phyloP scores from a whole-genome alignment of 257 asterid species.

The Solanum medicagineum region DNA sequence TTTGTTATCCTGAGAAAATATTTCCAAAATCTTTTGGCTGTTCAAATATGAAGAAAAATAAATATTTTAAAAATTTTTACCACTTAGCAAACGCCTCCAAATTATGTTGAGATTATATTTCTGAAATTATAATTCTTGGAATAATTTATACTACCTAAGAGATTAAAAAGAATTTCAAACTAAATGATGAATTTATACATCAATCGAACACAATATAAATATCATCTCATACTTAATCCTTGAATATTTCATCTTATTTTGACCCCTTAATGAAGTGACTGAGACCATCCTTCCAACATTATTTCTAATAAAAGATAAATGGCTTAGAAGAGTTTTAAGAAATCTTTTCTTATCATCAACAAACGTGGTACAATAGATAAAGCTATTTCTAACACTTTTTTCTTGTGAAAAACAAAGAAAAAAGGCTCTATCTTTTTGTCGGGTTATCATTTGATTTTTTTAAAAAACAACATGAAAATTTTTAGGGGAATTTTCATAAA shows the following conservation, averaged over 20 bases:
- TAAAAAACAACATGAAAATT: too few species aligned
- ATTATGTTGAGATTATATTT: neutral
- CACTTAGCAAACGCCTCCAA: rapidly evolving
- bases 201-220: neutral
- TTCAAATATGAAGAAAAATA: neutral
- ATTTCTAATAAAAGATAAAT: neutral
- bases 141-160: neutral
- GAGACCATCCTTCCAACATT: neutral
- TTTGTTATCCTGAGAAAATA: neutral
- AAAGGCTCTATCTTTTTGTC: too few species aligned
- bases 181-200: neutral
- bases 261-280: neutral
- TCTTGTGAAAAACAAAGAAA: too few species aligned
- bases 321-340: neutral
- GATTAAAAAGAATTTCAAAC: neutral
- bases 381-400: too few species aligned
- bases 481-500: too few species aligned
- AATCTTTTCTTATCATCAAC: too few species aligned
- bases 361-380: too few species aligned
- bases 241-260: neutral
- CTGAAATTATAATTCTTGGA: neutral
- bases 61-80: neutral
- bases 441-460: too few species aligned
- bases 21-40: neutral
- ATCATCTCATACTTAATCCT: neutral